These are phyloP conservation scores for Colletotrichum sojae DNA, from an alignment of 2,329 filamentous ascomycete species.

Conservation along the genomic window DNA sequence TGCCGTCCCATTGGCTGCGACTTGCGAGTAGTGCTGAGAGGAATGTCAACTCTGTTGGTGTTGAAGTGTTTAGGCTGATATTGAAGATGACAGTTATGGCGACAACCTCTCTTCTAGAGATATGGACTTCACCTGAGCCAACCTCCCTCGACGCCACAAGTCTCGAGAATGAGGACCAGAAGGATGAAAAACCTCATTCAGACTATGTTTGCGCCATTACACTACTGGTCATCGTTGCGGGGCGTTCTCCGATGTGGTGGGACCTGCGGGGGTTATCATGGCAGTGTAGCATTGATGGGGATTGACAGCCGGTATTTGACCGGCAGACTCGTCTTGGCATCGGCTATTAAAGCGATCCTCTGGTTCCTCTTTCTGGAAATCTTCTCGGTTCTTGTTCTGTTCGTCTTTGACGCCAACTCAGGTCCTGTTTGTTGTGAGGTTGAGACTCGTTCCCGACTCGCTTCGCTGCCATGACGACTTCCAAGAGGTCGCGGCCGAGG, in stretches of 20 bases:
- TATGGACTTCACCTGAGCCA: no score
- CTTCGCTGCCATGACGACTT: not conserved
- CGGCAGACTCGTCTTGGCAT: not conserved
- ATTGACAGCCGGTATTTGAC: not conserved
- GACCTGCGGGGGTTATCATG: slow-evolving; percentile 7
- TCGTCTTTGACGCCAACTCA: no score
- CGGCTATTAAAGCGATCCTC: not conserved
- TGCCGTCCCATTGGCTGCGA: no score
- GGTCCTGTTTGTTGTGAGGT: not conserved
- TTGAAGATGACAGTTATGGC: no score
- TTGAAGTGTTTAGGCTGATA: no score
- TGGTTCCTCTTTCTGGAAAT: no score
- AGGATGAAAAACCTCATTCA: not conserved
- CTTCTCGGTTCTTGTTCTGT: no score
- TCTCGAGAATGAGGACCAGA: no score
- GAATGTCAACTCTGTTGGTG: no score
- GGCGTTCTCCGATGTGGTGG: not conserved
- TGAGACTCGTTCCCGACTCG: not conserved
- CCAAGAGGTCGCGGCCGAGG: not conserved
- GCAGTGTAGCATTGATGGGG: not conserved
- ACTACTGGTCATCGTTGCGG: not conserved
- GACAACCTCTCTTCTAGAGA: no score
- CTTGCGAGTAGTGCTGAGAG: no score
- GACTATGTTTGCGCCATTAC: slow-evolving; percentile 7
- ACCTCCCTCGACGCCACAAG: no score